These are phyloP conservation scores for Curvularia sp. DNA, from an alignment of 2,329 filamentous ascomycete species.

Conservation along the genomic window DNA sequence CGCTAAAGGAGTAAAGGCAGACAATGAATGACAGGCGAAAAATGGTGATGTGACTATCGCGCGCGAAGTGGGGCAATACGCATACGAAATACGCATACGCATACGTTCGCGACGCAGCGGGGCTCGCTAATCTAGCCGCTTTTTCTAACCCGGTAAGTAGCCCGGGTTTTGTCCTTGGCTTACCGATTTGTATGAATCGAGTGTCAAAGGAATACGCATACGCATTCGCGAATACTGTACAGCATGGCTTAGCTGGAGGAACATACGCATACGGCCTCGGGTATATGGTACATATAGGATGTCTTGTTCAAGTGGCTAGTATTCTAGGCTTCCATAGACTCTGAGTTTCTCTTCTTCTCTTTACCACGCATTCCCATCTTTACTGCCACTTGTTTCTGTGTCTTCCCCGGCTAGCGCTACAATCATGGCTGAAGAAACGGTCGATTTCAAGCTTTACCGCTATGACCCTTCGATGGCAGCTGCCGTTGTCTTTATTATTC, in stretches of 20 bases:
- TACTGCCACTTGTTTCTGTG: background rate
- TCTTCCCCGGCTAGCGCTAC: background rate
- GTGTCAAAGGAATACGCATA: constrained; percentile 1
- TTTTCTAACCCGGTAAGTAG: background rate
- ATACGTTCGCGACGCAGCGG: background rate
- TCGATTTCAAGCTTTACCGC: constrained; percentile 29
- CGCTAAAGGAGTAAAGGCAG: background rate
- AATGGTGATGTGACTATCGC: background rate
- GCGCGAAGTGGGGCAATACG: background rate
- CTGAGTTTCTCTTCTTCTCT: background rate
- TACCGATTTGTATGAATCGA: background rate
- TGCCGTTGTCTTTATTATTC: constrained; percentile 56
- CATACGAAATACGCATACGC: constrained; percentile 5
- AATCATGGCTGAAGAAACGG: constrained; percentile 2
- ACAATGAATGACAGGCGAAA: background rate
- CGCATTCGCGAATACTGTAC: background rate
- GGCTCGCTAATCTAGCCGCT: background rate
- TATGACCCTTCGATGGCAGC: constrained; percentile 56
- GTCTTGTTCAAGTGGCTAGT: background rate
- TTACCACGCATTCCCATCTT: background rate
- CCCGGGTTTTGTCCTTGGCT: background rate
- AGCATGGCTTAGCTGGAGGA: background rate
- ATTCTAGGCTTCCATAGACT: background rate
- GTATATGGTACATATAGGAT: background rate
- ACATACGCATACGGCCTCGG: background rate